A percentile compares a stretch with the other conserved stretches of the same genome.
phyloP scores from a whole-genome alignment of 192 early-diverging fungal genomes.

The Rhizoclosmatium sp. region DNA sequence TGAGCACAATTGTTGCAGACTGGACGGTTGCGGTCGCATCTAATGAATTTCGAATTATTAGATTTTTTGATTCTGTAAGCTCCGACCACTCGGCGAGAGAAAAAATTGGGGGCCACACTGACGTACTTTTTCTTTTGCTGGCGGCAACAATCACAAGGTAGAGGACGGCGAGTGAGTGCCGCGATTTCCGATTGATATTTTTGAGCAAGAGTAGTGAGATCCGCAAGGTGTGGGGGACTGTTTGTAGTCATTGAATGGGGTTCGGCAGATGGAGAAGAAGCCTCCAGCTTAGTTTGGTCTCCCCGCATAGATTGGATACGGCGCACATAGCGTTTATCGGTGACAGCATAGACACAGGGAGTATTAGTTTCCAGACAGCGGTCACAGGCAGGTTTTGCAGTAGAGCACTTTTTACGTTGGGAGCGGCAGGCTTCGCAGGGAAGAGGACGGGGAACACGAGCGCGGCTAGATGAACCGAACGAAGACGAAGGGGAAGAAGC shows the following conservation, averaged over 20 bases:
- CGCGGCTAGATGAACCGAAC: too few species aligned
- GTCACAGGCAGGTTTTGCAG: background rate
- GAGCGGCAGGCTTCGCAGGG: background rate
- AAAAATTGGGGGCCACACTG: background rate
- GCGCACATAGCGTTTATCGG: background rate
- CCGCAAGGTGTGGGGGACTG: background rate
- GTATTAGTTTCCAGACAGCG: background rate
- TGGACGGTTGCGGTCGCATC: background rate
- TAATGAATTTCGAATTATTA: background rate
- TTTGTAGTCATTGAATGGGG: background rate
- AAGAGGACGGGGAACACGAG: background rate
- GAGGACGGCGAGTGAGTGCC: background rate
- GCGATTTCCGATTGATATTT: constrained; percentile 19
- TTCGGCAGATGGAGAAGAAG: background rate
- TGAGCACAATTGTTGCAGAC: background rate
- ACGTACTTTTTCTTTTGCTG: constrained; percentile 19
- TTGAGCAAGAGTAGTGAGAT: background rate
- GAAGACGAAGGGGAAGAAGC: too few species aligned
- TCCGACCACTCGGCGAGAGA: too few species aligned
- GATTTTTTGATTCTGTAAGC: background rate
- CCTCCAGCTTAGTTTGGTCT: background rate
- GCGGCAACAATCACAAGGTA: constrained; percentile 13
- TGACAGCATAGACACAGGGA: background rate
- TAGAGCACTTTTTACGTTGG: background rate
- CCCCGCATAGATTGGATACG: background rate